A percentile compares a stretch with the other conserved stretches of the same genome.
Conservation (phyloP, 768 basidiomycete species). For the Mycena polygramma region DNA sequence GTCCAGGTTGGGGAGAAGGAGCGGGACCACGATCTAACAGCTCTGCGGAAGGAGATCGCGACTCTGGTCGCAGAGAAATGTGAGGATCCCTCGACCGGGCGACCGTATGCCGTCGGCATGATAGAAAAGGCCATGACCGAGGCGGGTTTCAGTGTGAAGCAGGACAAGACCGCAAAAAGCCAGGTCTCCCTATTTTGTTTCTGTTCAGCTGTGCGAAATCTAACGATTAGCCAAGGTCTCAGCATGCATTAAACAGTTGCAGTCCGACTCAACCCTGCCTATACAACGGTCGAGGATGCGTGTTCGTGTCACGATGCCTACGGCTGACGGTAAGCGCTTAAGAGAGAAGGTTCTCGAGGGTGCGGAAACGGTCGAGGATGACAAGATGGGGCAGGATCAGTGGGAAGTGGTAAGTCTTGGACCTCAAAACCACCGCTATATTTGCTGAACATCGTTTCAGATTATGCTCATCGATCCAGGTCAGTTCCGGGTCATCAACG, state of each 20-base stretch:
- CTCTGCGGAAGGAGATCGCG: constrained; percentile 90
- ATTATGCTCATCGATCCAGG: constrained; percentile 93
- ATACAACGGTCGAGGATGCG: constrained; percentile 96
- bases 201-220: background rate
- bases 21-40: constrained; percentile 88
- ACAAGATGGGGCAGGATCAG: constrained; percentile 77
- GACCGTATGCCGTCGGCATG: constrained; percentile 93
- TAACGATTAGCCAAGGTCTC: constrained; percentile 70
- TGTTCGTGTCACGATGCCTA: constrained; percentile 83
- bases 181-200: constrained; percentile 65
- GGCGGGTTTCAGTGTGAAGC: constrained; percentile 91
- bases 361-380: constrained; percentile 88
- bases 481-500: constrained; percentile 90
- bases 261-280: constrained; percentile 86
- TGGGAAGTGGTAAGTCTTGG: constrained; percentile 84
- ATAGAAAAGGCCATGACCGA: constrained; percentile 99
- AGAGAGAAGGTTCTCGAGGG: constrained; percentile 78
- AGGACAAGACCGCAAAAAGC: constrained; percentile 92
- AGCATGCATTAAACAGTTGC: constrained; percentile 88
- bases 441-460: constrained; percentile 54
- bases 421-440: constrained; percentile 8
- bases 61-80: constrained; percentile 96
- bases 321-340: constrained; percentile 72
- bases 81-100: constrained; percentile 91
- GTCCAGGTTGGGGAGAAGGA: constrained; percentile 98